A percentile compares a stretch with the other conserved stretches of the same genome.
phyloP scores from a whole-genome alignment of 768 basidiomycete genomes.

The Thelephora aurantiotincta region DNA sequence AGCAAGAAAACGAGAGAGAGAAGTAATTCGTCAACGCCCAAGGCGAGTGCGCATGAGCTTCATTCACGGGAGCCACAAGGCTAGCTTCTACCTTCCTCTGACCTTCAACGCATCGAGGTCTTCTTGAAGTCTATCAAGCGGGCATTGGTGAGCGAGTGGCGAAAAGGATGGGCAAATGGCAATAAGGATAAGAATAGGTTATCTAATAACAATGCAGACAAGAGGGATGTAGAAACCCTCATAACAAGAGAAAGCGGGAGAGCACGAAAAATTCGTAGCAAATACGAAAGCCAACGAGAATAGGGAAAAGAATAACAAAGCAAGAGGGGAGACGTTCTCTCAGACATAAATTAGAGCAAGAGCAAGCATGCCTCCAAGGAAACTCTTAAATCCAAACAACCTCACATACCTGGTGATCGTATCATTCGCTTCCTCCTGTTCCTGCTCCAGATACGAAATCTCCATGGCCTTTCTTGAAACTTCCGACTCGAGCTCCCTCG shows the following conservation, averaged over 20 bases:
- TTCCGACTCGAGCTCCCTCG: slow-evolving; percentile 44
- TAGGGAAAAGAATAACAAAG: not conserved
- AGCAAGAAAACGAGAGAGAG: no score
- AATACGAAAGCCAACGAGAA: slow-evolving; percentile 10
- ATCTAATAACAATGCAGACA: slow-evolving; percentile 8
- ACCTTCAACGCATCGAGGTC: no score
- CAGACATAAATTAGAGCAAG: slow-evolving; percentile 40
- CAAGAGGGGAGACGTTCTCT: no score
- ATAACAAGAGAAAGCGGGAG: slow-evolving; percentile 7
- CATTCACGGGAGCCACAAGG: no score
- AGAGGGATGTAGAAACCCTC: not conserved
- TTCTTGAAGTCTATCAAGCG: no score
- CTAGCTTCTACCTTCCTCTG: no score
- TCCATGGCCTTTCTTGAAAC: slow-evolving; percentile 66
- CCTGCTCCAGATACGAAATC: slow-evolving; percentile 65
- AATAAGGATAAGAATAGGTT: slow-evolving; percentile 10
- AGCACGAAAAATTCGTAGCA: slow-evolving; percentile 20
- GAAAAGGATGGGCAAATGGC: not conserved
- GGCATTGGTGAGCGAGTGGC: no score
- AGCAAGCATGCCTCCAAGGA: slow-evolving; percentile 34
- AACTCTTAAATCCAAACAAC: slow-evolving; percentile 44
- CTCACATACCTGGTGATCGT: slow-evolving; percentile 67
- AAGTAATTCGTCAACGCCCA: no score
- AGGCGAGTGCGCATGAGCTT: no score
- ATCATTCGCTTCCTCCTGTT: slow-evolving; percentile 64